Evolutionary conservation across 1,284 basidiomycete genomes (phyloP).

Genomic region (Vanrija sp.): DNA sequence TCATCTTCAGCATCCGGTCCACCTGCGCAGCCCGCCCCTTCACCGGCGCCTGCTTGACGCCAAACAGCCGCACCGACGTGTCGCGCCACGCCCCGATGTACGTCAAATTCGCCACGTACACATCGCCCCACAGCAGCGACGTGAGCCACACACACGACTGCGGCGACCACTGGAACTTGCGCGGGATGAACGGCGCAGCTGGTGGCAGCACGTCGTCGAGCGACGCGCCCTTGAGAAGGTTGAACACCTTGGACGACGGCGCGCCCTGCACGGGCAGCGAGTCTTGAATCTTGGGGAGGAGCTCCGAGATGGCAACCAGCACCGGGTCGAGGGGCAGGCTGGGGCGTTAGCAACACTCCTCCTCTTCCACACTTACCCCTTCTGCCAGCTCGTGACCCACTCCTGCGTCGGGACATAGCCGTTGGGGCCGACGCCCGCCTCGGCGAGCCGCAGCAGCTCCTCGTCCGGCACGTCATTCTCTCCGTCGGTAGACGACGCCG

Average conservation of each 20-base stretch:
- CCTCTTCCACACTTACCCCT: conserved; percentile 26
- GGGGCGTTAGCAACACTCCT: background rate
- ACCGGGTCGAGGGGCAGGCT: conserved; percentile 71
- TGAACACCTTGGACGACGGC: conserved; percentile 54
- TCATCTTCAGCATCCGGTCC: conserved; percentile 43
- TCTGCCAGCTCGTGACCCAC: conserved; percentile 65
- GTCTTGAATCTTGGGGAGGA: conserved; percentile 79
- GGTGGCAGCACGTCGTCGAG: conserved; percentile 73
- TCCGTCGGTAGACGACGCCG: conserved; percentile 4
- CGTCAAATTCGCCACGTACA: conserved; percentile 81
- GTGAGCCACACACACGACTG: conserved; percentile 84
- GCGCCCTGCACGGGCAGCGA: conserved; percentile 58
- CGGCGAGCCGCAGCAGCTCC: conserved; percentile 61
- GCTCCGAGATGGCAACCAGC: conserved; percentile 76
- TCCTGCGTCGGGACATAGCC: conserved; percentile 90
- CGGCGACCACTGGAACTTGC: conserved; percentile 85
- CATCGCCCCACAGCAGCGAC: conserved; percentile 84
- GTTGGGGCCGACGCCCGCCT: conserved; percentile 69
- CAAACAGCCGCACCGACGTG: conserved; percentile 79
- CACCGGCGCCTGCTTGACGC: conserved; percentile 69
- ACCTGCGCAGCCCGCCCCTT: conserved; percentile 36
- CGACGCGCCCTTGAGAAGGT: conserved; percentile 58
- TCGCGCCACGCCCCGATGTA: conserved; percentile 80
- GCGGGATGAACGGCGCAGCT: conserved; percentile 59
- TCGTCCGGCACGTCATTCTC: conserved; percentile 51